Evolutionary conservation across 108 stramenopile genomes (phyloP).

Genomic region (Skeletonema menzelii): DNA sequence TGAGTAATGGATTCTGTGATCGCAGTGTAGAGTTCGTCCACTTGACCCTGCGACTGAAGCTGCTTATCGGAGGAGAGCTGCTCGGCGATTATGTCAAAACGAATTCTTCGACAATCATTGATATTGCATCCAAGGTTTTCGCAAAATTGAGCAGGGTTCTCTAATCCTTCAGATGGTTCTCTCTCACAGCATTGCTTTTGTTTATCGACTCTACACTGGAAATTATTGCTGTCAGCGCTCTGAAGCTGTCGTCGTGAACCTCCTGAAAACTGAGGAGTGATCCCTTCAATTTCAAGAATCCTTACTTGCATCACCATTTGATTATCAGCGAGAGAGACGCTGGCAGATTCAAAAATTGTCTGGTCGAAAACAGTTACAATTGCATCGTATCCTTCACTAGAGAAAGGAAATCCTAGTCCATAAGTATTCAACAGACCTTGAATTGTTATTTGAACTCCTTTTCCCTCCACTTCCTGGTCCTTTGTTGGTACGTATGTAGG

Average conservation of each 20-base stretch:
- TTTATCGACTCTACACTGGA: background rate
- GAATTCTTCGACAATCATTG: background rate
- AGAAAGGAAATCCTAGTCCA: background rate
- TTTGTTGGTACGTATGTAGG: background rate
- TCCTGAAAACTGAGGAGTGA: background rate
- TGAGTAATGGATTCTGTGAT: background rate
- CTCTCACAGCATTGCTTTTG: background rate
- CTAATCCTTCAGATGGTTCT: background rate
- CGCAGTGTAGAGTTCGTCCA: background rate
- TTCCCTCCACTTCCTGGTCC: background rate
- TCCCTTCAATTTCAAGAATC: conserved; percentile 1
- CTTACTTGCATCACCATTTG: background rate
- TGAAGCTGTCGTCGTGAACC: background rate
- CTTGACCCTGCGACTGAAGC: background rate
- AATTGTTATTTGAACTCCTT: background rate
- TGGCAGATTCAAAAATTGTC: background rate
- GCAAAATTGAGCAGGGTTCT: background rate
- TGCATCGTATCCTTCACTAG: background rate
- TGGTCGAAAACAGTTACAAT: background rate
- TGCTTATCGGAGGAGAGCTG: background rate
- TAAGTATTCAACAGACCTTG: background rate
- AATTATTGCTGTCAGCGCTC: background rate
- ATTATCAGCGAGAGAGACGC: background rate
- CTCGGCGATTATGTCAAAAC: background rate
- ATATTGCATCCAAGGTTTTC: background rate